These are phyloP conservation scores for Penicillium sp. DNA, from an alignment of 2,329 filamentous ascomycete genomes.

Conservation along the genomic window DNA sequence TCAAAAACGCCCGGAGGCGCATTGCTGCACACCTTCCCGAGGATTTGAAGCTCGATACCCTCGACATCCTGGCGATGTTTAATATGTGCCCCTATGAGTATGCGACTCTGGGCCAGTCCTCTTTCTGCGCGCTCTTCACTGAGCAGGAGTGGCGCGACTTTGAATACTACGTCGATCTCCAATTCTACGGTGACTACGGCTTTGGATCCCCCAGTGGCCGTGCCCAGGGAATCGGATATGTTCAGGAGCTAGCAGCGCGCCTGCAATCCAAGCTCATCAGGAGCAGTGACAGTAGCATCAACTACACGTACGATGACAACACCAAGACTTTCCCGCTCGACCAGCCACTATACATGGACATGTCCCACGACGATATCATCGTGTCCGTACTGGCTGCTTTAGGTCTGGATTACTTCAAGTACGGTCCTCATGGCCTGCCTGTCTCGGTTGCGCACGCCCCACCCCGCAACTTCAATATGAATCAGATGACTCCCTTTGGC, in stretches of 20 bases:
- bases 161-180: conserved; percentile 52
- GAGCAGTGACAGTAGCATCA: conserved; percentile 51
- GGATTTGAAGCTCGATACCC: conserved; percentile 48
- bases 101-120: conserved; percentile 48
- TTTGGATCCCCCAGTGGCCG: conserved; percentile 52
- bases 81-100: conserved; percentile 56
- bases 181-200: conserved; percentile 46
- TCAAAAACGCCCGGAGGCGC: conserved; percentile 44
- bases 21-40: conserved; percentile 48
- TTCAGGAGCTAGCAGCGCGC: conserved; percentile 51
- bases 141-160: conserved; percentile 54
- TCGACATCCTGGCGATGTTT: conserved; percentile 52
- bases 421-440: conserved; percentile 24
- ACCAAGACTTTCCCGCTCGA: conserved; percentile 46
- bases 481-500: conserved; percentile 54
- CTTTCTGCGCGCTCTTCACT: conserved; percentile 56
- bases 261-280: conserved; percentile 47
- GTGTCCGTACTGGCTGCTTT: conserved; percentile 50
- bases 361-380: conserved; percentile 54
- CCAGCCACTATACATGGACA: conserved; percentile 52
- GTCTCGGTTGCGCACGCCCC: conserved; percentile 37
- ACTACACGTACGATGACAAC: conserved; percentile 49
- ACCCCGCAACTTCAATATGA: conserved; percentile 51
- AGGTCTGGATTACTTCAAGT: conserved; percentile 52
- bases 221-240: conserved; percentile 53